Evolutionary conservation across 2,329 filamentous ascomycete genomes (phyloP).

Genomic region (Ophiocordyceps unilateralis): DNA sequence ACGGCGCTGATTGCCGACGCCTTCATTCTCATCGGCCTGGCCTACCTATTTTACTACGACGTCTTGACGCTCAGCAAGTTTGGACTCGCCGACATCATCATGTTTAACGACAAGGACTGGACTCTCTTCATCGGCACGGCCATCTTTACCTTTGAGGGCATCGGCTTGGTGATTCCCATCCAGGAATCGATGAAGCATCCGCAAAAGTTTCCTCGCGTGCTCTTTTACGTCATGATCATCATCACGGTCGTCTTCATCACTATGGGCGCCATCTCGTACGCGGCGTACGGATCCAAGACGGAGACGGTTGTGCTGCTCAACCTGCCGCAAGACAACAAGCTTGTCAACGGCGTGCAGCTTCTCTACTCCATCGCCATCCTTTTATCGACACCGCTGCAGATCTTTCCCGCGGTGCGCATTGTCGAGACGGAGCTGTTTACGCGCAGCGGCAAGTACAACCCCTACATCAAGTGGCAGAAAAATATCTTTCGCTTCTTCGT

Average conservation of each 20-base stretch:
- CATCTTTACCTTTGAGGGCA: constrained; percentile 97
- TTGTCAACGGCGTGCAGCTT: constrained; percentile 92
- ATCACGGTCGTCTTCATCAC: constrained; percentile 82
- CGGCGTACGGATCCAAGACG: constrained; percentile 85
- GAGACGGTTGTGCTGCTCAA: constrained; percentile 95
- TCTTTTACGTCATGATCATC: constrained; percentile 83
- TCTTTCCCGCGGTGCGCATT: constrained; percentile 95
- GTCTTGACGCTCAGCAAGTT: constrained; percentile 62
- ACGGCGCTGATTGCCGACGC: constrained; percentile 85
- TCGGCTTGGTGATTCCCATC: constrained; percentile 93
- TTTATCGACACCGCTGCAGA: constrained; percentile 84
- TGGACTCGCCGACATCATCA: constrained; percentile 68
- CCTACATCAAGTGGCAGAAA: constrained; percentile 99
- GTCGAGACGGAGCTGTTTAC: constrained; percentile 90
- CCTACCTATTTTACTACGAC: constrained; percentile 94
- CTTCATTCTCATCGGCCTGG: constrained; percentile 81
- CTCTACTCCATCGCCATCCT: constrained; percentile 97
- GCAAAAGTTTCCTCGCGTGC: constrained; percentile 74
- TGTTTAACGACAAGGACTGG: constrained; percentile 87
- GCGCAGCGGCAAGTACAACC: constrained; percentile 90
- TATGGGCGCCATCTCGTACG: constrained; percentile 88
- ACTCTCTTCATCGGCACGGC: constrained; percentile 96
- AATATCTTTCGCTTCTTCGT: constrained; percentile 91
- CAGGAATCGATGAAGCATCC: constrained; percentile 94
- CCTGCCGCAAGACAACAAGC: constrained; percentile 82